These are phyloP conservation scores for Ophiostoma perfectum DNA, from an alignment of 2,329 filamentous ascomycete species.

Conservation along the genomic window DNA sequence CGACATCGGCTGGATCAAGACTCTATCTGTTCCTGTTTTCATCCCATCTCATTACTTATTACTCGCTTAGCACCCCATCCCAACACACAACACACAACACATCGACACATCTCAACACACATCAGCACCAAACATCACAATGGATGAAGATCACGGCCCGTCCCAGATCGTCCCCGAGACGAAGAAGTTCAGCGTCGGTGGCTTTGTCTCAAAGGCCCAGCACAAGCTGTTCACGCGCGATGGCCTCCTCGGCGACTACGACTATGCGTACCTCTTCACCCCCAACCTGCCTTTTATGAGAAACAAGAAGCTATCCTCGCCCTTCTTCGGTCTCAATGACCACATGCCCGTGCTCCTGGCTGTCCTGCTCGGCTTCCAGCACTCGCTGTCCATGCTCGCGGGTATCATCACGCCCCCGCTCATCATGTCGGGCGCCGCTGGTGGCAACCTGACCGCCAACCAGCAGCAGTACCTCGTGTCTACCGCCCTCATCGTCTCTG, in stretches of 20 bases:
- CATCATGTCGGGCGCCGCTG: conserved; percentile 56
- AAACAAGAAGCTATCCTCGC: conserved; percentile 52
- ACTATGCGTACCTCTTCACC: conserved; percentile 83
- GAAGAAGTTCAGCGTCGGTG: conserved; percentile 30
- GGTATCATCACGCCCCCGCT: conserved; percentile 74
- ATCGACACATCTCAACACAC: not conserved
- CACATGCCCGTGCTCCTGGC: conserved; percentile 69
- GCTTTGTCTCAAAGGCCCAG: conserved; percentile 27
- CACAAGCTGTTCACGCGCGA: conserved; percentile 52
- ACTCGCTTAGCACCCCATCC: not conserved
- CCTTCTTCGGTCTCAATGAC: conserved; percentile 81
- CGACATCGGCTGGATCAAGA: not conserved
- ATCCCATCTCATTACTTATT: not conserved
- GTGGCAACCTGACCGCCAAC: conserved; percentile 56
- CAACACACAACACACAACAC: not conserved
- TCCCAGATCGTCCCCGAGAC: conserved; percentile 43
- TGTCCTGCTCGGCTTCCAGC: conserved; percentile 70
- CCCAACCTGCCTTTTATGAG: conserved; percentile 79
- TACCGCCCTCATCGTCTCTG: conserved; percentile 71
- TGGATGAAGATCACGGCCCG: conserved; percentile 54
- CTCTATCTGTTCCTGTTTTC: not conserved
- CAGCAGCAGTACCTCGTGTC: conserved; percentile 74
- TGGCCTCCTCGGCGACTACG: conserved; percentile 77
- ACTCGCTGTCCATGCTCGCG: conserved; percentile 70
- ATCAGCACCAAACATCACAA: conserved; percentile 28